Evolutionary conservation across 495 filamentous ascomycete genomes (phyloP).

Genomic region (Aspergillus funiculosus): DNA sequence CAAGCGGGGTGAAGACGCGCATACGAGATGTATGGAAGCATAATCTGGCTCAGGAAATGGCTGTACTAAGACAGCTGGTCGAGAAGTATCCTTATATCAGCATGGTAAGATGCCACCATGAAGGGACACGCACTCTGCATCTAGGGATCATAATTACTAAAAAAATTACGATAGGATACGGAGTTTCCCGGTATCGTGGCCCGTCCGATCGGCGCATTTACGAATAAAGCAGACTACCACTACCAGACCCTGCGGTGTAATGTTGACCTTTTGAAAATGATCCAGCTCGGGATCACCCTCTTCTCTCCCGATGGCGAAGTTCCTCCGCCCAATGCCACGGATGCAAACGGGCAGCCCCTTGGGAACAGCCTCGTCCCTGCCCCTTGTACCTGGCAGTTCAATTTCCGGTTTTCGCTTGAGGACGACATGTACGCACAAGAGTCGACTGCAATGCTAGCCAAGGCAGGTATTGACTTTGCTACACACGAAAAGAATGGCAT

Average conservation of each 20-base stretch:
- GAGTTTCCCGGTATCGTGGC: conserved; percentile 96
- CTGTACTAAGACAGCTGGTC: conserved; percentile 66
- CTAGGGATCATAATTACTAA: too few species aligned
- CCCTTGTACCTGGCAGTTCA: conserved; percentile 96
- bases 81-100: conserved; percentile 91
- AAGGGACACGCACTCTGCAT: too few species aligned
- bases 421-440: conserved; percentile 95
- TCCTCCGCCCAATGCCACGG: conserved; percentile 61
- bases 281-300: conserved; percentile 90
- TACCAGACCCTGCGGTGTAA: conserved; percentile 97
- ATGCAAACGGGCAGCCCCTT: conserved; percentile 46
- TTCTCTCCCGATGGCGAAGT: conserved; percentile 84
- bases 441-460: conserved; percentile 80
- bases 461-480: conserved; percentile 82
- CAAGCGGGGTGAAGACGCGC: conserved; percentile 54
- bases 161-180: conserved; percentile 64
- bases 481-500: conserved; percentile 84
- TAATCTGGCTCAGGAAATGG: conserved; percentile 89
- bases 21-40: conserved; percentile 94
- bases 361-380: conserved; percentile 56
- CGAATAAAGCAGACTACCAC: conserved; percentile 92
- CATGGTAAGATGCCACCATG: conserved; percentile 66
- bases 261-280: conserved; percentile 93
- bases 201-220: conserved; percentile 87
- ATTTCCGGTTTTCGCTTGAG: conserved; percentile 91